Evolutionary conservation across 371 early-diverging fungal genomes (phyloP), one percentile per base, ranked within the genome.

Genomic region (Mucor velutinosus): DNA sequence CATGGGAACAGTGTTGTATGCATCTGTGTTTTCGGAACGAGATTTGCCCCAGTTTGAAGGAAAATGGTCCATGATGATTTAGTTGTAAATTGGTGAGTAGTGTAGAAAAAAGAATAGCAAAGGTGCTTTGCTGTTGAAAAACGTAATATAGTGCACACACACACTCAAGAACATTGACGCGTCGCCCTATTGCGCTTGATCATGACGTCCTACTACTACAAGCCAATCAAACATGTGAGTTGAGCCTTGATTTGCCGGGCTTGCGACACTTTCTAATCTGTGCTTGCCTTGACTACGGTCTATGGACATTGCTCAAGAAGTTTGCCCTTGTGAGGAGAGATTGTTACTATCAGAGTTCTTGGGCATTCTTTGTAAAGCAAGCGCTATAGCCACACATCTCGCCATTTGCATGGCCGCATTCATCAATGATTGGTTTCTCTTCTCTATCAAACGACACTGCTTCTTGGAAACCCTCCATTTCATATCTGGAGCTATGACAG

Each of bases 1-100:
- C 30, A 83, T 72, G 19, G 90, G 90, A 55, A 88, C 86, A 55
- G 88, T 89, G 79, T 83, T 85, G 75, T 87, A 81, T 63, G 68
- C 81, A 69, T 88, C 88, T 43, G 76, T 76, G 47, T 83, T 81
- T 71, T 89, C 83, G 30, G 88, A 77, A 71, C 90, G 89, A 66
- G 92, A 90, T 69, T 93, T 90, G 56, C 93, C 93, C 93, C 93
- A 93, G 79, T 88, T 85, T 57, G 89, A 88, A 76, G 92, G 92
- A 73, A 91, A 90, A 81, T 90, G 86, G 79, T 92, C 90, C 92
- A 93, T 93, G 66, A 57, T 71, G 49, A 56, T n/a, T 43, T 61
- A 21, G 17, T 60, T 60, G 29, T 37, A 14, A 25, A 39, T 23
- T 23, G 37, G n/a, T 41, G 17, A 45, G 21, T 30, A 60, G 60